Conservation (phyloP, 176 grass and related monocot species). For the Aegilops umbellulata region DNA sequence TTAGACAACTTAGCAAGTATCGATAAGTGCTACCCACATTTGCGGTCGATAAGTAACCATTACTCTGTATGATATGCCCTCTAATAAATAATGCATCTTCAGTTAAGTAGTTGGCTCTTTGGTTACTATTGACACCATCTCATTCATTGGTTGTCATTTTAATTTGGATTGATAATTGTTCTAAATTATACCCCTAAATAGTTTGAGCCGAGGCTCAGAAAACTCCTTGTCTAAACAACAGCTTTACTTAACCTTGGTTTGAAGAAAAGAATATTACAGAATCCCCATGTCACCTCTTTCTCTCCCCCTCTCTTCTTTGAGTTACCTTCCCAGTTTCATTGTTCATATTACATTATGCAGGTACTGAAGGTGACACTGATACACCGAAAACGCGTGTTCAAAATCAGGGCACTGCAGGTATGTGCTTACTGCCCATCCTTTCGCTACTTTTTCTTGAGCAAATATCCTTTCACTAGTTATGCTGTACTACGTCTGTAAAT, state of each 20-base stretch:
- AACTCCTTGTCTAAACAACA: background rate
- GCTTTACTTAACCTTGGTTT: background rate
- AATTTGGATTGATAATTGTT: background rate
- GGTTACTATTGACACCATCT: background rate
- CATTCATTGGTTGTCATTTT: background rate
- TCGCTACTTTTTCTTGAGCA: background rate
- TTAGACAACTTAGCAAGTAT: background rate
- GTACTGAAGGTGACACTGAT: slow-evolving; percentile 7
- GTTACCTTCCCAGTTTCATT: background rate
- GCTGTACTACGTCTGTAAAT: background rate
- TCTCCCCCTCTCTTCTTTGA: background rate
- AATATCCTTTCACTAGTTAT: background rate
- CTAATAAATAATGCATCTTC: background rate
- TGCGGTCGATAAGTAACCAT: background rate
- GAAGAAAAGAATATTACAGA: background rate
- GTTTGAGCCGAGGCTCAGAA: background rate
- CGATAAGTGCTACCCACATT: background rate
- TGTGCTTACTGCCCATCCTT: background rate
- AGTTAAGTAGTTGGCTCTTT: background rate
- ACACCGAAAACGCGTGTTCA: background rate
- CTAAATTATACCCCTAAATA: background rate
- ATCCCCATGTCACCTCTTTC: background rate
- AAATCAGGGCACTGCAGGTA: slow-evolving; percentile 20
- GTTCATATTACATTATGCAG: slow-evolving; percentile 29
- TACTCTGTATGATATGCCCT: background rate